Conservation (phyloP, 2,329 filamentous ascomycete species). For the Calonectria crousiana region DNA sequence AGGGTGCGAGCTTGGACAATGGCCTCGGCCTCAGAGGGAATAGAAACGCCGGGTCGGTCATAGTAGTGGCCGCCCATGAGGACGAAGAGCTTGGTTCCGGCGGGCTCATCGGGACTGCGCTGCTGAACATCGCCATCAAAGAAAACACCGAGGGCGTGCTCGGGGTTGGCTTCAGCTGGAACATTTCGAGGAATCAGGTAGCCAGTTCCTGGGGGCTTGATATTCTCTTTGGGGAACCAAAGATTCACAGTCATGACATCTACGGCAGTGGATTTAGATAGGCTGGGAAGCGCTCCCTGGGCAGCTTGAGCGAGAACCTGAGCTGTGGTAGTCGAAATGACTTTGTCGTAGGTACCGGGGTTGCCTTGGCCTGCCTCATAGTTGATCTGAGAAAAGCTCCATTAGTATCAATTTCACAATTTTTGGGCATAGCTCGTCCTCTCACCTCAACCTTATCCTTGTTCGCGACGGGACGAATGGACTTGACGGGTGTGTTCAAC, state of each 20-base stretch:
- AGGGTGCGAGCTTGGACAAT: slow-evolving; percentile 77
- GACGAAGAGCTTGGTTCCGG: slow-evolving; percentile 88
- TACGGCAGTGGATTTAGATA: slow-evolving; percentile 72
- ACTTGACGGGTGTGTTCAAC: slow-evolving; percentile 60
- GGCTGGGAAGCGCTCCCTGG: slow-evolving; percentile 56
- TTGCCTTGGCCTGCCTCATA: slow-evolving; percentile 18
- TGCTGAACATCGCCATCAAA: slow-evolving; percentile 79
- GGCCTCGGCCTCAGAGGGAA: slow-evolving; percentile 74
- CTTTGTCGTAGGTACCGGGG: slow-evolving; percentile 61
- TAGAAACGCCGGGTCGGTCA: slow-evolving; percentile 57
- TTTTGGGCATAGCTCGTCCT: background rate
- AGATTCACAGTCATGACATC: slow-evolving; percentile 95
- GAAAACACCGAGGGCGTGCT: slow-evolving; percentile 88
- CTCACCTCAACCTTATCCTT: slow-evolving; percentile 58
- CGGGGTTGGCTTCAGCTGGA: slow-evolving; percentile 79
- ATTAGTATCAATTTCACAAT: background rate
- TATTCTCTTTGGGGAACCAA: slow-evolving; percentile 76
- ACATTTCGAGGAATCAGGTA: slow-evolving; percentile 88
- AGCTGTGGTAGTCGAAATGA: slow-evolving; percentile 73
- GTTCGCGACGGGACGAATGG: slow-evolving; percentile 55
- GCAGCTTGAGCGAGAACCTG: slow-evolving; percentile 57
- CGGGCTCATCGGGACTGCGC: slow-evolving; percentile 64
- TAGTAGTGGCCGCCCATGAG: slow-evolving; percentile 97
- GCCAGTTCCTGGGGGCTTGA: slow-evolving; percentile 82
- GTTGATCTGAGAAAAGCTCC: slow-evolving; percentile 30